Base-by-base conservation (phyloP, 2,329 filamentous ascomycete genomes). In the Polytolypa hystricis region DNA sequence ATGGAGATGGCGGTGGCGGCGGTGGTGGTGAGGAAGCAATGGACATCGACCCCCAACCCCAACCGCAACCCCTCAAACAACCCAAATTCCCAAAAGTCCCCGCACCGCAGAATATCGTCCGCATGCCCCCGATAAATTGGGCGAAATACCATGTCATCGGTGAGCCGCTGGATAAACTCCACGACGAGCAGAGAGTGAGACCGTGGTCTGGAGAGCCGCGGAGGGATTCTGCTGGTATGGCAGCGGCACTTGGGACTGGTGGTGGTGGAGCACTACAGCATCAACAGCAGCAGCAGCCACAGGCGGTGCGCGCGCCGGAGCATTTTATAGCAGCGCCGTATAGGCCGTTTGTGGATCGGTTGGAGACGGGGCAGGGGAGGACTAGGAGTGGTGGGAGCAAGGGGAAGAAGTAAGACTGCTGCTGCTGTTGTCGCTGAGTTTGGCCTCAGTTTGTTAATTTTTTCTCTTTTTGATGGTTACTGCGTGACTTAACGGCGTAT, bases 81-180 rank as follows among this genome's bases (percentile, higher is more conserved):
- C 49, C 45, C 16, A 50, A 45, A 3, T 86, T 86, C 65, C 66
- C 73, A 2, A 64, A 63, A 12, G 72, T 95, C 10, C 87, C 87
- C 0, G 72, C 71, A 10, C 77, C 83, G 5, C 89, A 95, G 57
- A 82, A 82, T 47, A 67, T 96, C 1, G 79, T 93, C 17, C 78
- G 87, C 27, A 85, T 80, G 62, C 89, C 89, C 6, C 81, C 84
- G 6, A 79, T 96, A 52, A 94, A 95, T 64, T 96, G 89, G 89
- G 76, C 79, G 9, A 87, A 94, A 54, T 96, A 96, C 58, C 84
- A 84, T 48, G 71, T 95, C n/a, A 77, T 91, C 3, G 87, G 85
- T 33, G 80, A 84, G 41, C 76, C 84, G 1, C 68, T 95, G 23
- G 85, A 95, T 58, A 82, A 78, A 55, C 67, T 95, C 44, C 87